phyloP scores from a whole-genome alignment of 768 basidiomycete species.

The Leccinellum rugosiceps region DNA sequence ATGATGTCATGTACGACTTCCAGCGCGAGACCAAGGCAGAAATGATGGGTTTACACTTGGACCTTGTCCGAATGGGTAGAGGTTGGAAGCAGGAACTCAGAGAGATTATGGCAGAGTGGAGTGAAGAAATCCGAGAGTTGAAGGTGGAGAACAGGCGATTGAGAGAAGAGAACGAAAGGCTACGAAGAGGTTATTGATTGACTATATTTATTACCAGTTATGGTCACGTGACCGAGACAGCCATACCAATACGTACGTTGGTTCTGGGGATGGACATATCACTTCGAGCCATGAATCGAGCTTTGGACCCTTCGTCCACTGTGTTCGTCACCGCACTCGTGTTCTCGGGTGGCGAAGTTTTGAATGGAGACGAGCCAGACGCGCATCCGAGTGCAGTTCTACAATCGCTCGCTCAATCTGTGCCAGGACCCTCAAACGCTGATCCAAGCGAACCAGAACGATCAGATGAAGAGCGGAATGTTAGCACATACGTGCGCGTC shows the following conservation, averaged over 20 bases:
- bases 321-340: slow-evolving; percentile 25
- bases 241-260: neutral
- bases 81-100: slow-evolving; percentile 66
- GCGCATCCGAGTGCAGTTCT: neutral
- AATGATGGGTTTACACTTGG: slow-evolving; percentile 72
- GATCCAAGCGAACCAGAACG: neutral
- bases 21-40: slow-evolving; percentile 67
- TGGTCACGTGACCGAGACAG: slow-evolving; percentile 16
- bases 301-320: slow-evolving; percentile 9
- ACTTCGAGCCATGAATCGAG: slow-evolving; percentile 4
- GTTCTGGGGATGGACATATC: neutral
- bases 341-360: slow-evolving; percentile 29
- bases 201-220: neutral
- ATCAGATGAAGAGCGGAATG: slow-evolving; percentile 6
- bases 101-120: slow-evolving; percentile 58
- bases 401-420: slow-evolving; percentile 7
- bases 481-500: slow-evolving; percentile 27
- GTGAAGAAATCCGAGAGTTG: slow-evolving; percentile 49
- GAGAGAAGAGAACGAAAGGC: slow-evolving; percentile 63
- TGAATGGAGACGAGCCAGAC: slow-evolving; percentile 15
- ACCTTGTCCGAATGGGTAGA: slow-evolving; percentile 67
- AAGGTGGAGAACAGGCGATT: slow-evolving; percentile 49
- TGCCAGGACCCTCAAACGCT: slow-evolving; percentile 13
- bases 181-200: slow-evolving; percentile 42
- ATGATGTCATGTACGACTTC: slow-evolving; percentile 72